Evolutionary conservation across 1,139 yeast genomes (phyloP), one percentile per base, ranked within the genome.

Genomic region (Hyphopichia khmerensis): DNA sequence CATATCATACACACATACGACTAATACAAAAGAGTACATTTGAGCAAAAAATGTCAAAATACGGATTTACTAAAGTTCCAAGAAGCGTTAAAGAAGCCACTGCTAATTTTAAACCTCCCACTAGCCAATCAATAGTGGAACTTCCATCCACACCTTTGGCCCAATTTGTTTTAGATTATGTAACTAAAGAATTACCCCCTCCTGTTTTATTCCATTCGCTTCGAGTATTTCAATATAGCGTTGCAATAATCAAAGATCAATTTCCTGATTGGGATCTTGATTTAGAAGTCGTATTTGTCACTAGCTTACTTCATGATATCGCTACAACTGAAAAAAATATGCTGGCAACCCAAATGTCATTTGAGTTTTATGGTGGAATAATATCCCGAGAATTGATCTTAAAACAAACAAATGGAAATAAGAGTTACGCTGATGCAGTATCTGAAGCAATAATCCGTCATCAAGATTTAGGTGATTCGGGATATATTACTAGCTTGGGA

Each of bases 401-500:
- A 36, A 40, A 55, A 19, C 51, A 57, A 26, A 57, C 68, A 7
- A 39, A 46, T 11, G 59, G 58, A 8, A 46, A 65, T 45, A 47
- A 51, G 34, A 66, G 62, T 36, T 65, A 53, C 40, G 72, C 73
- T 2, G 73, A 67, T 42, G 72, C 72, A 1, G 72, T 67, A 3
- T 52, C 65, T 29, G 73, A 67, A 50, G 72, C 73, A 14, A 64
- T 67, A 26, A 62, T 67, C 18, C 55, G 72, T 38, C 72, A 67
- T 49, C 72, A 67, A 46, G 71, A 67, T 50, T 53, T 67, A 36
- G 72, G 72, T 16, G 59, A 58, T 7, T 40, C 62, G 2, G 72
- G 72, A 3, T 62, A 50, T 44, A 67, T 67, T 43, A 67, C 73
- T n/a, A 55, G 66, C 2, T 55, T 67, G 43, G 72, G 73, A 0